Percentiles rank a stretch among this genome's conserved stretches.
phyloP scores from a whole-genome alignment of 208 protist genomes.

The Leishmania gerbilli region DNA sequence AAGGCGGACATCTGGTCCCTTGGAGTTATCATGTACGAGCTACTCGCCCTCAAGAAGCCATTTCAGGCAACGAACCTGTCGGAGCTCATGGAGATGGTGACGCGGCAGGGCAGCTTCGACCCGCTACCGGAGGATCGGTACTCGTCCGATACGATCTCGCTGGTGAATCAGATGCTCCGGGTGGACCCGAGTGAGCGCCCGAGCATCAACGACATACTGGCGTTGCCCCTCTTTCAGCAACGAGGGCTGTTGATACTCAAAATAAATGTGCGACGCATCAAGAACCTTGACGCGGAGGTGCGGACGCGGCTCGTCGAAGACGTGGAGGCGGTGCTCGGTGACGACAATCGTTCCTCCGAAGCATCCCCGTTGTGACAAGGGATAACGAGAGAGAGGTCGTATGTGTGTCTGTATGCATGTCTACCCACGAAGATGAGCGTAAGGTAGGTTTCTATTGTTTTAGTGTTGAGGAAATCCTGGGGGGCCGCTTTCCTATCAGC shows the following conservation, averaged over 20 bases:
- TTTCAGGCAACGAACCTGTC: conserved; percentile 53
- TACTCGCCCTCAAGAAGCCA: conserved; percentile 69
- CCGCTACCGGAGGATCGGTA: conserved; percentile 49
- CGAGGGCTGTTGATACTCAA: conserved; percentile 44
- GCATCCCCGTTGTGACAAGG: not conserved
- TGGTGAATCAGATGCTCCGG: conserved; percentile 56
- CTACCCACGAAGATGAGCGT: too few species aligned
- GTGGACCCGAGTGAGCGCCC: conserved; percentile 52
- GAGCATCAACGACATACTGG: conserved; percentile 52
- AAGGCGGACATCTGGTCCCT: conserved; percentile 93
- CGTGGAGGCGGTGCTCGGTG: conserved; percentile 30
- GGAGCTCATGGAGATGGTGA: conserved; percentile 58
- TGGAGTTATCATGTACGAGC: conserved; percentile 82
- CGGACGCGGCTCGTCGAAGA: conserved; percentile 35
- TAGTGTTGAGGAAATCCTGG: too few species aligned
- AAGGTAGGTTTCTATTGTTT: too few species aligned
- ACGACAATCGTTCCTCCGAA: not conserved
- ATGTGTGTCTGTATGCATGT: not conserved
- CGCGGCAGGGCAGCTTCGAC: conserved; percentile 46
- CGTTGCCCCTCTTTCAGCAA: conserved; percentile 36
- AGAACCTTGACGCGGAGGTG: conserved; percentile 34
- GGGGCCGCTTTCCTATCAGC: not conserved
- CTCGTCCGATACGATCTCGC: conserved; percentile 28
- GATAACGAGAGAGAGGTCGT: not conserved
- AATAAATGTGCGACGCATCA: conserved; percentile 51